A percentile compares a stretch with the other conserved stretches of the same genome.
phyloP scores from a whole-genome alignment of 2,329 filamentous ascomycete species.

The Pseudogymnoascus sp. region DNA sequence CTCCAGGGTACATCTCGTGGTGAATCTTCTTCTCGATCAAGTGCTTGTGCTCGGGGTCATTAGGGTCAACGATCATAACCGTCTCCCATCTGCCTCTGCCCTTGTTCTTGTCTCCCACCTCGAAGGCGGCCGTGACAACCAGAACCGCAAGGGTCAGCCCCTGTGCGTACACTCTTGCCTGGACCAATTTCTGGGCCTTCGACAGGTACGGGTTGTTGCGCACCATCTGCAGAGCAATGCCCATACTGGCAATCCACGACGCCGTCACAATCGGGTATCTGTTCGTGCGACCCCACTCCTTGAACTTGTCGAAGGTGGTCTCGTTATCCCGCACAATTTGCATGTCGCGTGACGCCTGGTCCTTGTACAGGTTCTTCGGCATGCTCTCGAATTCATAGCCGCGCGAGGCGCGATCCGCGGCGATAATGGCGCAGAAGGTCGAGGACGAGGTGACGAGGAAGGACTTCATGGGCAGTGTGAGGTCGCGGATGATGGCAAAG shows the following conservation, averaged over 20 bases:
- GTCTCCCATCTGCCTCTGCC: constrained; percentile 79
- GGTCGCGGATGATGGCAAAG: constrained; percentile 68
- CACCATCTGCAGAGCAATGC: constrained; percentile 54
- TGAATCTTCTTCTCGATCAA: constrained; percentile 81
- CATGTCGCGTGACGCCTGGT: constrained; percentile 50
- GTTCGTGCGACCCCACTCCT: constrained; percentile 64
- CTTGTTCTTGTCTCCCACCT: constrained; percentile 66
- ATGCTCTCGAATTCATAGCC: constrained; percentile 63
- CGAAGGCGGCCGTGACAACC: constrained; percentile 59
- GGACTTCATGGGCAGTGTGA: constrained; percentile 82
- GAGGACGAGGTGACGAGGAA: constrained; percentile 79
- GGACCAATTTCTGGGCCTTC: constrained; percentile 61
- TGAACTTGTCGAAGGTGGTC: constrained; percentile 37
- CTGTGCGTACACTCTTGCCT: constrained; percentile 70
- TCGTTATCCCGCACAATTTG: constrained; percentile 43
- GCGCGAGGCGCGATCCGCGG: constrained; percentile 69
- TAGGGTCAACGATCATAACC: constrained; percentile 68
- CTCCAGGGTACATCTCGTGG: constrained; percentile 77
- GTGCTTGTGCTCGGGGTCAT: constrained; percentile 75
- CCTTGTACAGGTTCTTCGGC: constrained; percentile 58
- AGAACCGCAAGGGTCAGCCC: constrained; percentile 62
- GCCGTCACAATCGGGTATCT: constrained; percentile 62
- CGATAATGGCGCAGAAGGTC: constrained; percentile 83
- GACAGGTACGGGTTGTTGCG: constrained; percentile 55
- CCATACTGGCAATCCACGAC: constrained; percentile 61